Percentiles rank a stretch among this genome's conserved stretches.
phyloP scores from a whole-genome alignment of 352 stramenopile species.

The Pythium aquatile region DNA sequence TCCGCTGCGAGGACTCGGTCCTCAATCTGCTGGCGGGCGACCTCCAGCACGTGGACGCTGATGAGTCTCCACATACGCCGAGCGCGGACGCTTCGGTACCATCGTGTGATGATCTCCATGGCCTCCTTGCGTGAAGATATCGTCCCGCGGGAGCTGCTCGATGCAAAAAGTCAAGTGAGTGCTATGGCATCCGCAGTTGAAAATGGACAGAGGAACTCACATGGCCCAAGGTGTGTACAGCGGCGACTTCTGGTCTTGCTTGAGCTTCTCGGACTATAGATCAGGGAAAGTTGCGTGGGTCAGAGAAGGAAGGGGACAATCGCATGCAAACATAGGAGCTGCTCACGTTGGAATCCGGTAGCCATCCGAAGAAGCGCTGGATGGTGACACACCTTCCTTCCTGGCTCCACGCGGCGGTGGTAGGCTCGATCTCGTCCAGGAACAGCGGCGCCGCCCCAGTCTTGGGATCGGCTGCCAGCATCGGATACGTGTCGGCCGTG shows the following conservation, averaged over 20 bases:
- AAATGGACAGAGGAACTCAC: conserved; percentile 12
- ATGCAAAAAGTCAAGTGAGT: neutral
- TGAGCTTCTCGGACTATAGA: conserved; percentile 27
- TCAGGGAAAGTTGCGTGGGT: neutral
- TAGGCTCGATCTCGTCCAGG: conserved; percentile 49
- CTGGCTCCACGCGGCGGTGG: conserved; percentile 46
- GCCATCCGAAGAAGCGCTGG: conserved; percentile 55
- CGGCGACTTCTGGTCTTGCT: conserved; percentile 27
- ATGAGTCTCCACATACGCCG: conserved; percentile 45
- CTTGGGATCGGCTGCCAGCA: neutral
- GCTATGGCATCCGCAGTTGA: too few species aligned
- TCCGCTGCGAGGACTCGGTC: conserved; percentile 27
- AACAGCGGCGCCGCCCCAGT: conserved; percentile 31
- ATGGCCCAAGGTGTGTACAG: conserved; percentile 21
- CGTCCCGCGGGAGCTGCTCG: neutral
- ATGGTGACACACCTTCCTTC: conserved; percentile 49
- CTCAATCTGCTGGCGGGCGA: conserved; percentile 36
- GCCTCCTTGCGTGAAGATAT: conserved; percentile 14
- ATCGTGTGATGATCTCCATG: conserved; percentile 17
- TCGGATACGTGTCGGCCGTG: conserved; percentile 6
- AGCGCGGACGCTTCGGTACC: conserved; percentile 46
- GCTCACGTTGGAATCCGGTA: conserved; percentile 52
- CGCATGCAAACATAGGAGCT: neutral
- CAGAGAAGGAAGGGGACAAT: neutral
- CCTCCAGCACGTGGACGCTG: conserved; percentile 35